Evolutionary conservation across 2,329 filamentous ascomycete species (phyloP).

Genomic region (Huntiella abstrusa): DNA sequence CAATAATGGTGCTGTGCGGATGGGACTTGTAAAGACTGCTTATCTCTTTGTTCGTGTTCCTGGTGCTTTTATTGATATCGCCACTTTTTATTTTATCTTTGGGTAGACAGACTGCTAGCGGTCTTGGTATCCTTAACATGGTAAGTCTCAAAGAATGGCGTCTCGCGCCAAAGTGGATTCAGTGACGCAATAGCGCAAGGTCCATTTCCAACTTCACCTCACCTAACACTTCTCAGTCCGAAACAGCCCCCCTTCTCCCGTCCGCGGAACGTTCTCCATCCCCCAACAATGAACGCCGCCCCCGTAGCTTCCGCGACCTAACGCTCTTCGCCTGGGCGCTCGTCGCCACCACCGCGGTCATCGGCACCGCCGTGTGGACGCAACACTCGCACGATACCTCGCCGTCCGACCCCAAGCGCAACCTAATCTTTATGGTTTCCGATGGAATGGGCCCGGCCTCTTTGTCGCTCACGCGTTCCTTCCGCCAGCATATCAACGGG

Average conservation of each 20-base stretch:
- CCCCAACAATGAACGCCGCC: constrained; percentile 14
- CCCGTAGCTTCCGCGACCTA: constrained; percentile 43
- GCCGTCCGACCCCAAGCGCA: constrained; percentile 47
- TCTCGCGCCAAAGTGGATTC: not conserved
- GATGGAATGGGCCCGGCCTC: constrained; percentile 96
- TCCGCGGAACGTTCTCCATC: constrained; percentile 17
- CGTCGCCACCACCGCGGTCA: constrained; percentile 57
- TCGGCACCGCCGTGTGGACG: constrained; percentile 59
- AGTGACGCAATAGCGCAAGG: constrained; percentile 4
- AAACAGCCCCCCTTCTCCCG: constrained; percentile 17
- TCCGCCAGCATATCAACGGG: constrained; percentile 56
- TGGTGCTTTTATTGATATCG: not conserved
- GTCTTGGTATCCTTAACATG: constrained; percentile 3
- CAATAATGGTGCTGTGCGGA: not conserved
- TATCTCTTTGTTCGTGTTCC: not conserved
- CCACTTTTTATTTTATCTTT: not conserved
- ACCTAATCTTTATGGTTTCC: constrained; percentile 96
- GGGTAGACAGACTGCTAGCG: not conserved
- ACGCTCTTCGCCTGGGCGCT: constrained; percentile 69
- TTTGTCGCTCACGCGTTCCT: constrained; percentile 69
- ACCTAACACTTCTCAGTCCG: not conserved
- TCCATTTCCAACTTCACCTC: not conserved
- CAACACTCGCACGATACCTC: constrained; percentile 38
- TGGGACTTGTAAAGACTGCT: not conserved
- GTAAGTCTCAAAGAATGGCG: constrained; percentile 4